Base-by-base conservation (phyloP, 78 protist genomes). In the Dictyostelium intermedium region DNA sequence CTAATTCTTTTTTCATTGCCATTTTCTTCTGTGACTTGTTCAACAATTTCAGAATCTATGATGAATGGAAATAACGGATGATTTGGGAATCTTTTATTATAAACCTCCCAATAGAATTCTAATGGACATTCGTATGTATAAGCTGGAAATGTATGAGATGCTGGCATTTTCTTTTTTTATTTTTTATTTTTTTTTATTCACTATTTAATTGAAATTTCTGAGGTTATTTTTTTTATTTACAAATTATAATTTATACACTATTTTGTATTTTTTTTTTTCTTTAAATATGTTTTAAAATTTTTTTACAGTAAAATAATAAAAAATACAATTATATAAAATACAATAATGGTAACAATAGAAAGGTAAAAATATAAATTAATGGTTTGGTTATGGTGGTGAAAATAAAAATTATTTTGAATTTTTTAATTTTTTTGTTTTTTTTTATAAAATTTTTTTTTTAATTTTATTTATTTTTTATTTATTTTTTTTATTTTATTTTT, bases 81-180 rank as follows among this genome's bases (percentile, higher is more conserved):
- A 30, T 35, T n/a, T 80, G 94, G 94, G 27, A 89, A 89, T 89
- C 94, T 76, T 60, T 41, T 35, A 30, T 47, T 80, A 47, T 80
- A 80, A 43, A 89, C 87, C 32, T 78, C 60, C 47, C 72, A 34
- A 70, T 89, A 89, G 25, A 63, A 30, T 25, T 89, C 94, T 13
- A 89, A 77, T 9, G 85, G 47, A 23, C 45, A n/a, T 35, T 89
- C 94, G 37, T 89, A 89, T n/a, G 94, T 89, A 69, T 89, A 89
- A 25, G 94, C 74, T 89, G 39, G 76, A 50, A 89, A 89, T 45
- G 94, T 63, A 89, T 89, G 94, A 34, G 94, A 79, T 30, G 94
- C 87, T 45, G 77, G 79, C 94, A 89, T 89, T 73, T 45, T 84
- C 20, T 79, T 34, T 79, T 5, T n/a, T 69, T 25, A 27, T 66